Evolutionary conservation across 495 filamentous ascomycete genomes (phyloP).

Genomic region (Neurospora terricola): DNA sequence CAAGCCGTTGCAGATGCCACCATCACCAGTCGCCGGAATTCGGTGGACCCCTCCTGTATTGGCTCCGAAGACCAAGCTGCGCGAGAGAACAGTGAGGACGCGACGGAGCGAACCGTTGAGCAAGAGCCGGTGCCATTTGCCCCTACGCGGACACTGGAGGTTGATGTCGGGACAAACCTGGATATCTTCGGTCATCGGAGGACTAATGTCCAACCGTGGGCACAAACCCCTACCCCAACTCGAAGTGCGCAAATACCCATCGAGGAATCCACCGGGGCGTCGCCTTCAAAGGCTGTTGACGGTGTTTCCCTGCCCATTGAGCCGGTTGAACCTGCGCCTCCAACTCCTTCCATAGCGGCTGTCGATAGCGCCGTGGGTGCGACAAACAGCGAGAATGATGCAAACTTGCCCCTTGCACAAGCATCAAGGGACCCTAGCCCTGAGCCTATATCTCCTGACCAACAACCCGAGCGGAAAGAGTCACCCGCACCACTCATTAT

Average conservation of each 20-base stretch:
- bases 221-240: background rate
- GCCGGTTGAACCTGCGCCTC: background rate
- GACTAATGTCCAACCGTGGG: background rate
- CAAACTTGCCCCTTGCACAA: constrained; percentile 6
- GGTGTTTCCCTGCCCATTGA: background rate
- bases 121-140: background rate
- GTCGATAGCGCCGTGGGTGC: background rate
- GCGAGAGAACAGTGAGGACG: background rate
- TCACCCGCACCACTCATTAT: background rate
- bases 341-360: background rate
- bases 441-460: background rate
- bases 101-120: background rate
- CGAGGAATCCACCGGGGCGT: background rate
- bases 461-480: background rate
- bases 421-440: constrained; percentile 7
- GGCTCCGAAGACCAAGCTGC: background rate
- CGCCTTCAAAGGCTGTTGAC: background rate
- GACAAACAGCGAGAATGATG: background rate
- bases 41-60: background rate
- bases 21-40: background rate
- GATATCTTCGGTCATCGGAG: constrained; percentile 20
- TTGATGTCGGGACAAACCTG: constrained; percentile 19
- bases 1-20: background rate
- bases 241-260: background rate
- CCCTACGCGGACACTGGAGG: constrained; percentile 3